Conservation (phyloP, 257 asterid genomes). For the Penstemon newberryi region DNA sequence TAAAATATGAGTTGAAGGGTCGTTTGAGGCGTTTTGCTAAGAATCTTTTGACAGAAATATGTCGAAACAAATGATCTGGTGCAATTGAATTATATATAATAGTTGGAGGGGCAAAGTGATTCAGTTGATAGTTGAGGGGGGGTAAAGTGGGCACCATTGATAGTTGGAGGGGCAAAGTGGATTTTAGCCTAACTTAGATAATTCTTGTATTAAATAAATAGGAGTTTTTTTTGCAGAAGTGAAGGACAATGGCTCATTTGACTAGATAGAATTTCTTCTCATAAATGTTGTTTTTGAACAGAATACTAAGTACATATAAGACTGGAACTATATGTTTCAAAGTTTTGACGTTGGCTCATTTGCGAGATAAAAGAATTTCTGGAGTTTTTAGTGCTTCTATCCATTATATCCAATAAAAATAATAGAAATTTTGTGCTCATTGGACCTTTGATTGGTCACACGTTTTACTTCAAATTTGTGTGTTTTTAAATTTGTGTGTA, state of each 20-base stretch:
- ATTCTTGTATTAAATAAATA: not conserved
- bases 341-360: not conserved
- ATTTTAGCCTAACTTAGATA: not conserved
- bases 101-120: too few species aligned
- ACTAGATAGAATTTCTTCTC: not conserved
- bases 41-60: too few species aligned
- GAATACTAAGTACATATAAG: not conserved
- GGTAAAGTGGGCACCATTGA: too few species aligned
- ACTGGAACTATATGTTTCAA: not conserved
- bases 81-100: too few species aligned
- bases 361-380: not conserved
- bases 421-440: not conserved
- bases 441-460: not conserved
- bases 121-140: too few species aligned
- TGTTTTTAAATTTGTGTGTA: constrained; percentile 1
- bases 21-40: too few species aligned
- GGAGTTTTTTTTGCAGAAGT: constrained; percentile 3
- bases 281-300: not conserved
- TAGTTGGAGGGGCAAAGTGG: too few species aligned
- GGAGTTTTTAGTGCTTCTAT: not conserved
- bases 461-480: not conserved
- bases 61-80: too few species aligned
- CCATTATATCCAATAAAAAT: not conserved
- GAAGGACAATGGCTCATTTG: not conserved
- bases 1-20: too few species aligned